Base-by-base conservation (phyloP, 257 asterid species). In the Solanum chmielewskii region DNA sequence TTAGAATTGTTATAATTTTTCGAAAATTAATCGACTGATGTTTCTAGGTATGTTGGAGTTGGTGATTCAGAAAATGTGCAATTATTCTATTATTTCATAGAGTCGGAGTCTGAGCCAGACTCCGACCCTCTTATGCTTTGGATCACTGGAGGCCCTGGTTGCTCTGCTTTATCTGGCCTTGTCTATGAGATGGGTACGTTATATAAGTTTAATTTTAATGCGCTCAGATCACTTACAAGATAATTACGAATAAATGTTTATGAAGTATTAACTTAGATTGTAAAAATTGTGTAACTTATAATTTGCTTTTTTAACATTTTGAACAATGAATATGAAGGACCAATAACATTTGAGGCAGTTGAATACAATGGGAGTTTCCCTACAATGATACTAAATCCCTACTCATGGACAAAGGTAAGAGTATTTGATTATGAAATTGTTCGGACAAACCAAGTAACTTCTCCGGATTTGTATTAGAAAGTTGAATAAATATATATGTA, bases 101-200 rank as follows among this genome's bases (percentile, higher is more conserved):
- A 86, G 45, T 90, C 91, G 1, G 88, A 90, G 59, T 88, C 91
- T 6, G 86, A 86, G 84, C 89, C 91, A 14, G 62, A 71, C 60
- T 56, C 68, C 18, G 91, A 88, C 39, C 92, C 92, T 25, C 20
- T 90, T 42, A 4, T 88, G 21, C 44, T 90, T 66, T 90, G 91
- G 92, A 62, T 90, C 3, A 84, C 90, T 18, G 92, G 92, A 1
- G 92, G 90, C 14, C 92, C 88, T 16, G 92, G 92, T 14, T 90
- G 92, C 29, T 69, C 88, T 37, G 56, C 90, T 9, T 45, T 90
- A 25, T 85, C 80, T n/a, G 91, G 89, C 8, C 89, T 90, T 9
- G 18, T 85, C 81, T 87, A 80, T 75, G 91, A 88, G 82, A 87
- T 90, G 16, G 92, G 84, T 78, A 78, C 2, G 9, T 49, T 0